These are phyloP conservation scores for Sabuloglossum arenarium DNA, from an alignment of 495 filamentous ascomycete genomes.

Conservation along the genomic window DNA sequence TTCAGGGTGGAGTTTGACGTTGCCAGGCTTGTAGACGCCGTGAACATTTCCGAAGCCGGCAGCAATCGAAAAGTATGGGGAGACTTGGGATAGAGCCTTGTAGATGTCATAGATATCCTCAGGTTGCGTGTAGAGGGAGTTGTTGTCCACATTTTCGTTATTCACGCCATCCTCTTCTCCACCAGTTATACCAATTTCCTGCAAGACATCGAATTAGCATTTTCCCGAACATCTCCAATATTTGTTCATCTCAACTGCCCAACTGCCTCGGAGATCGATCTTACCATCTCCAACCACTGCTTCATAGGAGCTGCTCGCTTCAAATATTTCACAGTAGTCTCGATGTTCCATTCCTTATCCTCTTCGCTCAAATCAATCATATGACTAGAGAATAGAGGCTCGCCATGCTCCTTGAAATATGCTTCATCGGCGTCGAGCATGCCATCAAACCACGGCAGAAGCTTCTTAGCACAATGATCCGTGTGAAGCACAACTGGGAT, in stretches of 20 bases:
- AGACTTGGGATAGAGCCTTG: conserved; percentile 57
- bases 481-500: conserved; percentile 85
- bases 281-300: conserved; percentile 97
- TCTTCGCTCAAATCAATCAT: conserved; percentile 98
- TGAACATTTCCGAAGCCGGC: conserved; percentile 98
- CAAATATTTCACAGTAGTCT: conserved; percentile 74
- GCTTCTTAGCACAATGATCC: conserved; percentile 88
- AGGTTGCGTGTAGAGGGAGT: conserved; percentile 90
- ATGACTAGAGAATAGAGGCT: conserved; percentile 85
- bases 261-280: too few relatives aligned
- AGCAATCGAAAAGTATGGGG: conserved; percentile 90
- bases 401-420: conserved; percentile 79
- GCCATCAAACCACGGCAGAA: conserved; percentile 88
- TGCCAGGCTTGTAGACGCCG: conserved; percentile 97
- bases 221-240: background rate
- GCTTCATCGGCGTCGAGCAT: conserved; percentile 83
- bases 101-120: conserved; percentile 86
- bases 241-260: background rate
- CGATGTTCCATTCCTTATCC: conserved; percentile 68
- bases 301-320: conserved; percentile 86
- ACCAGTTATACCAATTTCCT: conserved; percentile 85
- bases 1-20: conserved; percentile 88
- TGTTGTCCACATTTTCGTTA: conserved; percentile 81
- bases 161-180: conserved; percentile 92
- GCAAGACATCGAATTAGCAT: background rate